A percentile compares a stretch with the other conserved stretches of the same genome.
phyloP scores from a whole-genome alignment of 1,284 basidiomycete genomes.

The Ganoderma leucocontextum region DNA sequence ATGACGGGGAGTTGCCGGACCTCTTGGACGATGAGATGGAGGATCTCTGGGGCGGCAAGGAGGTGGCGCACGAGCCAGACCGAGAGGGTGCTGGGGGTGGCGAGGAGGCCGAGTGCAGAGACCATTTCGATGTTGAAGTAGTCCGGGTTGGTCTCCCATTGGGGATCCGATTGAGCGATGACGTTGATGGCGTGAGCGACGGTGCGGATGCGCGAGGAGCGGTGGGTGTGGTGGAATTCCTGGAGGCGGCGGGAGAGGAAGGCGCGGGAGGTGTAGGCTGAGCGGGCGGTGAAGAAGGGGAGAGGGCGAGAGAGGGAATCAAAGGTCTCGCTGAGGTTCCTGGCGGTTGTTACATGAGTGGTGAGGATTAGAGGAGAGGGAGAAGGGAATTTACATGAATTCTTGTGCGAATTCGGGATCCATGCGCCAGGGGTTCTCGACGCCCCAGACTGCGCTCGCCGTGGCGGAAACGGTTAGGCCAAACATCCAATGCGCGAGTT shows the following conservation, averaged over 20 bases:
- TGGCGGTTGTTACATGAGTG: not conserved
- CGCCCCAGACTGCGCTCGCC: not conserved
- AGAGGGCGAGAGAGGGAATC: not conserved
- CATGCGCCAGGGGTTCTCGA: not conserved
- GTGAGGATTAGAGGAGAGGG: not conserved
- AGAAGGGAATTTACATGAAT: not conserved
- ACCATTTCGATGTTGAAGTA: not conserved
- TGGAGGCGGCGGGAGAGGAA: slow-evolving; percentile 1
- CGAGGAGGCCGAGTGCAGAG: slow-evolving; percentile 2
- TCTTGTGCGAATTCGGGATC: not conserved
- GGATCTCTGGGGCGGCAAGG: not conserved
- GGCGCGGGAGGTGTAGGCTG: not conserved
- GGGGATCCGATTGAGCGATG: not conserved
- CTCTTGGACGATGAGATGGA: not conserved
- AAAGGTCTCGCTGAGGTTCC: not conserved
- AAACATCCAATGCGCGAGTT: not conserved
- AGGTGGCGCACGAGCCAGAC: slow-evolving; percentile 1
- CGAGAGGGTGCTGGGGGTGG: not conserved
- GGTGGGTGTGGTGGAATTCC: not conserved
- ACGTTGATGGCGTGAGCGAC: not conserved
- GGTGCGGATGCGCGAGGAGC: not conserved
- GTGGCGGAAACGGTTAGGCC: not conserved
- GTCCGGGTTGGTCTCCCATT: not conserved
- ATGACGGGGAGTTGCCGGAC: not conserved
- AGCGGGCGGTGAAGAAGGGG: not conserved